Evolutionary conservation across 768 basidiomycete species (phyloP).

Genomic region (Cystobasidium tubakii): DNA sequence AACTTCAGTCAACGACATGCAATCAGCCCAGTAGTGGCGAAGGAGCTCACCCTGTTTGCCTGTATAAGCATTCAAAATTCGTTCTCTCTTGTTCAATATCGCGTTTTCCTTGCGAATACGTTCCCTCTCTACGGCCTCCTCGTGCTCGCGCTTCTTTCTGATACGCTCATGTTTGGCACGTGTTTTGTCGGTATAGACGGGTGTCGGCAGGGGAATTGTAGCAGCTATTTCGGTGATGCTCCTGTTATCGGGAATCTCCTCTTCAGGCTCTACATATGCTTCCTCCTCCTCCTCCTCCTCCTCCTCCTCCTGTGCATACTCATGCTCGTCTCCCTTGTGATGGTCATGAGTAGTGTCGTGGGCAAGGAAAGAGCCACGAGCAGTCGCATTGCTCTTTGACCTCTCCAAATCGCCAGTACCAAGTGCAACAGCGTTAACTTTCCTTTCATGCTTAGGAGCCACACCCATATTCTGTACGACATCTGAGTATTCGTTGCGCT

Average conservation of each 20-base stretch:
- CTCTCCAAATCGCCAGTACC: neutral
- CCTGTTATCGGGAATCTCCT: conserved; percentile 27
- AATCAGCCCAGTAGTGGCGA: too few relatives aligned
- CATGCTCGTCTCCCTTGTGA: neutral
- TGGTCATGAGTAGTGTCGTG: neutral
- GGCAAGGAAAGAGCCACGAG: neutral
- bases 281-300: neutral
- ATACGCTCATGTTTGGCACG: conserved; percentile 11
- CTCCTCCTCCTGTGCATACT: neutral
- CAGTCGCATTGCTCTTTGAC: neutral
- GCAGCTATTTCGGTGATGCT: conserved; percentile 10
- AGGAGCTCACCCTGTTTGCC: conserved; percentile 23
- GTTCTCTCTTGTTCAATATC: conserved; percentile 10
- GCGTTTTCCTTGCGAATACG: conserved; percentile 13
- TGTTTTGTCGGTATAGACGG: conserved; percentile 28
- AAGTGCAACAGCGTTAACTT: neutral
- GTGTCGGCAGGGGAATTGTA: conserved; percentile 15
- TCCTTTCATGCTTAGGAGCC: neutral
- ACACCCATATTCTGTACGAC: neutral
- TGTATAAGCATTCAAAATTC: conserved; percentile 28
- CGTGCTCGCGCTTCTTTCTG: conserved; percentile 32
- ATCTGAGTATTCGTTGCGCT: neutral
- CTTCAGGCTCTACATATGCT: conserved; percentile 16
- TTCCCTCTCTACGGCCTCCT: conserved; percentile 24
- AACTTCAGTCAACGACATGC: too few relatives aligned